phyloP scores from a whole-genome alignment of 768 basidiomycete species.

The Vishniacozyma victoriae region DNA sequence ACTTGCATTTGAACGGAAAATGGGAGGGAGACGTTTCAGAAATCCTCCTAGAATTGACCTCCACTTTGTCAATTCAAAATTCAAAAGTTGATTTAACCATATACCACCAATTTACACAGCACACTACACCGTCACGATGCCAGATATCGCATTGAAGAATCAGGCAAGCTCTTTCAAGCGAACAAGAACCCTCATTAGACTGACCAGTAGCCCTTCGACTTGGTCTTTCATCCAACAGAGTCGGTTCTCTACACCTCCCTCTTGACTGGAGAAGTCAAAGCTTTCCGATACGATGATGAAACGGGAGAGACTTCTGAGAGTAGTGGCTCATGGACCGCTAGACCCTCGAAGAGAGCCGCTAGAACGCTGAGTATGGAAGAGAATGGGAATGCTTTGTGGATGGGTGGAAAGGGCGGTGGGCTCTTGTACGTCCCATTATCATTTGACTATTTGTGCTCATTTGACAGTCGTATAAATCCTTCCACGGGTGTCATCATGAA shows the following conservation, averaged over 20 bases:
- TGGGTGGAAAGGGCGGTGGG: constrained; percentile 73
- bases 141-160: constrained; percentile 43
- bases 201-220: constrained; percentile 65
- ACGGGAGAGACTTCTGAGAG: constrained; percentile 21
- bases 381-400: constrained; percentile 66
- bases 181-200: not conserved
- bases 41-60: too few relatives aligned
- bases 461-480: constrained; percentile 24
- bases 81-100: too few relatives aligned
- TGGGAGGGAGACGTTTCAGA: too few relatives aligned
- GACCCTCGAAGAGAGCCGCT: constrained; percentile 77
- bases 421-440: constrained; percentile 59
- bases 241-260: constrained; percentile 65
- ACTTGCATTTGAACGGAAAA: too few relatives aligned
- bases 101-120: too few relatives aligned
- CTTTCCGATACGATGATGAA: constrained; percentile 70
- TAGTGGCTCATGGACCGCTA: constrained; percentile 54
- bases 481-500: constrained; percentile 24
- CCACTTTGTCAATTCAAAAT: too few relatives aligned
- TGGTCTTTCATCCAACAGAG: constrained; percentile 73
- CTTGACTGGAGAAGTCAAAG: constrained; percentile 75
- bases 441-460: not conserved
- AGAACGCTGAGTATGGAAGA: constrained; percentile 63
- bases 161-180: constrained; percentile 24
- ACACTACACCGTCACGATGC: too few relatives aligned